These are phyloP conservation scores for Penicillium sp. DNA, from an alignment of 2,329 filamentous ascomycete genomes.

Conservation along the genomic window DNA sequence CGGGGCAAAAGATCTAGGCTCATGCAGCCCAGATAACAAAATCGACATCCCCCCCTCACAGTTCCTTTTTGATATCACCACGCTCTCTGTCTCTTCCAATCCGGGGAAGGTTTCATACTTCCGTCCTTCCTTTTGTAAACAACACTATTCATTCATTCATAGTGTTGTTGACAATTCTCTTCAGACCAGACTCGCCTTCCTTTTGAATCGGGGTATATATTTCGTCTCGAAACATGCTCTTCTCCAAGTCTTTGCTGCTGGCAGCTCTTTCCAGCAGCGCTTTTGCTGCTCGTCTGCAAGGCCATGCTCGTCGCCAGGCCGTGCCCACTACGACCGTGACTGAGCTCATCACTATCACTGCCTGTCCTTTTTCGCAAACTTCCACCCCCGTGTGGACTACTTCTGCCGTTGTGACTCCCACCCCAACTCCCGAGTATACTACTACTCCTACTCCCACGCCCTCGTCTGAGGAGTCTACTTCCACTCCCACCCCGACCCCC, in stretches of 20 bases:
- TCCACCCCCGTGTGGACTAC: constrained; percentile 1
- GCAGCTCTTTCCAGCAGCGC: constrained; percentile 29
- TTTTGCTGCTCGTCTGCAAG: constrained; percentile 17
- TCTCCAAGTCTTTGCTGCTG: constrained; percentile 34
- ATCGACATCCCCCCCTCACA: neutral
- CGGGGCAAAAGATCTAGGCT: neutral
- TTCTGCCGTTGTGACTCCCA: neutral
- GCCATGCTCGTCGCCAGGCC: constrained; percentile 17
- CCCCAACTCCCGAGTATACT: constrained; percentile 1
- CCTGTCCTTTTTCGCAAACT: constrained; percentile 10
- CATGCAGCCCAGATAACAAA: neutral
- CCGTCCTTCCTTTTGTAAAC: neutral
- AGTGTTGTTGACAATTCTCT: neutral
- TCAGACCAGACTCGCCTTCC: neutral
- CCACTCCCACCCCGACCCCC: neutral
- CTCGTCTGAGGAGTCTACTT: neutral
- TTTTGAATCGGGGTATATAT: neutral
- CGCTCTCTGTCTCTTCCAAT: neutral
- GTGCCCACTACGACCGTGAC: constrained; percentile 8
- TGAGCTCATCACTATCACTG: constrained; percentile 7
- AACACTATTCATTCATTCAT: constrained; percentile 4
- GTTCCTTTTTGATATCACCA: neutral
- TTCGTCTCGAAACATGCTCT: constrained; percentile 23
- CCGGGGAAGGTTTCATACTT: constrained; percentile 1
- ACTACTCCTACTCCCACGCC: constrained; percentile 3